Conservation (phyloP, 169 alveolate species). For the Babesia caballi region DNA sequence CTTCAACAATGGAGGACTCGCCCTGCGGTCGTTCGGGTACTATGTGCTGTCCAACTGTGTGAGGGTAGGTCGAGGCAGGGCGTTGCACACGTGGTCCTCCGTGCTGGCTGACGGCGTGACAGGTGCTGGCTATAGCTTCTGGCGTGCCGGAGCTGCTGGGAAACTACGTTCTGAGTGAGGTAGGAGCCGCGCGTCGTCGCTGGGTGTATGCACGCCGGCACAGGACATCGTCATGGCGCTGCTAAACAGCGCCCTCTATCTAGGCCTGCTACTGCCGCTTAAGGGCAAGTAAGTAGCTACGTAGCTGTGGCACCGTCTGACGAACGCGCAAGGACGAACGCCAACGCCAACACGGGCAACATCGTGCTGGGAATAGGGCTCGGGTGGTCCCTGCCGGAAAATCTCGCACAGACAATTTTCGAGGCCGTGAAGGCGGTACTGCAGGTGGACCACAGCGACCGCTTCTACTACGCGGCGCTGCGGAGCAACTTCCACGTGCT, state of each 20-base stretch:
- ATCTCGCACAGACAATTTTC: constrained; percentile 8
- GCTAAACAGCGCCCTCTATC: constrained; percentile 12
- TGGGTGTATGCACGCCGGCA: neutral
- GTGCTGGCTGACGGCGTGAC: neutral
- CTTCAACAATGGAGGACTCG: constrained; percentile 29
- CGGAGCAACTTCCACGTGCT: constrained; percentile 35
- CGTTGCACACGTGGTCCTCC: neutral
- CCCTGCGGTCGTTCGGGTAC: constrained; percentile 29
- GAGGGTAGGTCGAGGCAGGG: constrained; percentile 16
- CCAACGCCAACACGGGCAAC: constrained; percentile 30
- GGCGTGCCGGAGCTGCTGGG: constrained; percentile 55
- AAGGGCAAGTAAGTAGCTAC: constrained; percentile 39
- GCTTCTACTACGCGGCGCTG: constrained; percentile 37
- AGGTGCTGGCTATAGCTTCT: constrained; percentile 51
- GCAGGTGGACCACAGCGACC: constrained; percentile 18
- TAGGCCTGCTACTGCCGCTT: constrained; percentile 33
- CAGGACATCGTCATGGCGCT: constrained; percentile 51
- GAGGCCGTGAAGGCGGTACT: neutral
- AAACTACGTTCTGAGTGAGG: constrained; percentile 42
- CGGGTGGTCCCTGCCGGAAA: constrained; percentile 52
- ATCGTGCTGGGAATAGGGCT: constrained; percentile 31
- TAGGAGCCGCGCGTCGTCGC: neutral
- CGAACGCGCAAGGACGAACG: constrained; percentile 8
- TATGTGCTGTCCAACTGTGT: constrained; percentile 28
- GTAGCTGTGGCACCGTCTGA: neutral